Percentiles rank a stretch among this genome's conserved stretches.
These are phyloP conservation scores for Coniochaeta pulveracea DNA, from an alignment of 2,329 filamentous ascomycete genomes.

Conservation along the genomic window DNA sequence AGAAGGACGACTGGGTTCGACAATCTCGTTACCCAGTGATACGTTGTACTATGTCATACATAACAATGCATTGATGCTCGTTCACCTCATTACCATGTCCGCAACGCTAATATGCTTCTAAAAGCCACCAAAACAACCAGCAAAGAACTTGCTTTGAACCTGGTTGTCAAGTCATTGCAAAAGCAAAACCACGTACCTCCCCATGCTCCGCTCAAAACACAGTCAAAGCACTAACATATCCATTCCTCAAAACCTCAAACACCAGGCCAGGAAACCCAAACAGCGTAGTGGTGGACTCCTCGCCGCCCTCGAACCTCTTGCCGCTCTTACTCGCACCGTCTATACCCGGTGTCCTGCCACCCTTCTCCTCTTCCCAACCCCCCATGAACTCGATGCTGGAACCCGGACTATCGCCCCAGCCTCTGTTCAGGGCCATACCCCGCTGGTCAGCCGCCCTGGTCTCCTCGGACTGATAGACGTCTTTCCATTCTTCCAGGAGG, in stretches of 20 bases:
- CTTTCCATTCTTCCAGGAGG: conserved; percentile 60
- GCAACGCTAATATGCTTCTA: too few species aligned
- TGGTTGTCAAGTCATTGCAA: too few species aligned
- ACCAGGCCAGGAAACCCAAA: conserved; percentile 90
- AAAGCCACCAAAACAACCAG: background rate
- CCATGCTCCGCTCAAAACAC: conserved; percentile 72
- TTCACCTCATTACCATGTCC: too few species aligned
- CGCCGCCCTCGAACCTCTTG: conserved; percentile 40
- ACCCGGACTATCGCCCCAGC: conserved; percentile 84
- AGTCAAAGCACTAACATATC: conserved; percentile 77
- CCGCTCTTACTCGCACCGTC: conserved; percentile 18
- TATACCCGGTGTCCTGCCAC: background rate
- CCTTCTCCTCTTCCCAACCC: conserved; percentile 63
- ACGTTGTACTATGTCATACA: too few species aligned
- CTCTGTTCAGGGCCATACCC: conserved; percentile 83
- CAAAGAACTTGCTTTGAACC: background rate
- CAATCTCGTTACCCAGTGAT: too few species aligned
- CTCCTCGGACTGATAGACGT: conserved; percentile 45
- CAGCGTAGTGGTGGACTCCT: conserved; percentile 63
- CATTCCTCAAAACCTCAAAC: conserved; percentile 93
- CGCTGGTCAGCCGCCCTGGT: conserved; percentile 42
- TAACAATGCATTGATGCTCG: too few species aligned
- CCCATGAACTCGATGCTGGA: conserved; percentile 80
- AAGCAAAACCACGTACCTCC: too few species aligned
- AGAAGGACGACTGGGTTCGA: too few species aligned